Evolutionary conservation across 2,329 filamentous ascomycete genomes (phyloP).

Genomic region (Macrophomina pseudophaseolina): DNA sequence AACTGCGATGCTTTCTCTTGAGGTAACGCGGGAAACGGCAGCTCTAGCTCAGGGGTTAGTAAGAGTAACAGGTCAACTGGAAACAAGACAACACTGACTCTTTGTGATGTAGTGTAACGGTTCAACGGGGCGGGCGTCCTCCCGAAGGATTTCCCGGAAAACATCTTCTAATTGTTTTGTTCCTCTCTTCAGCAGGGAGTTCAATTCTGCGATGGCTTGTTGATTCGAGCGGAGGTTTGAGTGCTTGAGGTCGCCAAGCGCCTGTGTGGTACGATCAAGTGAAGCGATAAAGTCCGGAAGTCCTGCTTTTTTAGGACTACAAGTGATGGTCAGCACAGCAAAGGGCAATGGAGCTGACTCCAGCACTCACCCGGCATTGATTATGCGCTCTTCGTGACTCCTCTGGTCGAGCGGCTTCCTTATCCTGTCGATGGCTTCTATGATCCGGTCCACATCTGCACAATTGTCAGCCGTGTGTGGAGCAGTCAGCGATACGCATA

Average conservation of each 20-base stretch:
- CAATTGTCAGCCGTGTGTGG: conserved; percentile 1
- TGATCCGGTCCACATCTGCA: conserved; percentile 81
- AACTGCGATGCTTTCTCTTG: conserved; percentile 77
- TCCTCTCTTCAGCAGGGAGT: conserved; percentile 75
- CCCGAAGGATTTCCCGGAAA: conserved; percentile 77
- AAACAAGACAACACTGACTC: conserved; percentile 53
- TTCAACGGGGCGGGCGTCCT: conserved; percentile 78
- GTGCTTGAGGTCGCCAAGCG: conserved; percentile 80
- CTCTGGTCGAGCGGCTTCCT: conserved; percentile 92
- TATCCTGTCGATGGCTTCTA: conserved; percentile 84
- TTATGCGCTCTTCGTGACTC: conserved; percentile 87
- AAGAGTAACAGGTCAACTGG: background rate
- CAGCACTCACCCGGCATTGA: conserved; percentile 71
- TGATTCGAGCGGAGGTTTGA: conserved; percentile 95
- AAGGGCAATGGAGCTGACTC: conserved; percentile 28
- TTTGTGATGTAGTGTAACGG: conserved; percentile 94
- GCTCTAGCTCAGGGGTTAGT: conserved; percentile 46
- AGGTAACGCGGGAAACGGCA: conserved; percentile 79
- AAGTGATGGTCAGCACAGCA: conserved; percentile 27
- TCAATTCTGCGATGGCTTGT: conserved; percentile 81
- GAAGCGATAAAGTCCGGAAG: conserved; percentile 85
- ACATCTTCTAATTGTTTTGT: conserved; percentile 83
- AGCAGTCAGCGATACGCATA: background rate
- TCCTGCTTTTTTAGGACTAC: conserved; percentile 77
- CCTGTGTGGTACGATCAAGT: conserved; percentile 84